These are phyloP conservation scores for Talaromyces pinophilus DNA, from an alignment of 2,329 filamentous ascomycete species.

Conservation along the genomic window DNA sequence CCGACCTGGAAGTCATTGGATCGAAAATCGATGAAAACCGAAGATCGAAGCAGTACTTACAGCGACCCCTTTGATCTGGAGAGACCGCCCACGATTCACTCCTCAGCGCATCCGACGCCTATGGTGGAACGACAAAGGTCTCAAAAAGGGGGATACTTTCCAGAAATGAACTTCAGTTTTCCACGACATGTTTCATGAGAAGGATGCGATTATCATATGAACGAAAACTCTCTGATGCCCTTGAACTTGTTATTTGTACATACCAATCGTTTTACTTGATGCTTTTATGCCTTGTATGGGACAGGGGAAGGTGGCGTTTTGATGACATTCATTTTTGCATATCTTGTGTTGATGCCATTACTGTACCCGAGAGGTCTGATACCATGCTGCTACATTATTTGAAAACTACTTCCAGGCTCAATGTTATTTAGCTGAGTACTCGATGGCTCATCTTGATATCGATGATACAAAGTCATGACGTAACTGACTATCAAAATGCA, in stretches of 20 bases:
- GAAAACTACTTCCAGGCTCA: not conserved
- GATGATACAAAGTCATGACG: not conserved
- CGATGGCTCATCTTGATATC: no score
- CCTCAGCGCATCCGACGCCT: conserved; percentile 2
- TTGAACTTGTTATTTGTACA: conserved; percentile 4
- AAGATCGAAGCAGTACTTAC: conserved; percentile 29
- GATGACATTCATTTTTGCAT: not conserved
- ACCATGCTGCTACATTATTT: not conserved
- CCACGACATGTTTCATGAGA: not conserved
- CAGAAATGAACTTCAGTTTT: not conserved
- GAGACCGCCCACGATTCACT: conserved; percentile 23
- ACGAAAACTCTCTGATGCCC: not conserved
- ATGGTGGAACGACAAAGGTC: conserved; percentile 10
- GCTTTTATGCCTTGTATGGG: not conserved
- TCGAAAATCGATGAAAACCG: conserved; percentile 2
- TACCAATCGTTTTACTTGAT: not conserved
- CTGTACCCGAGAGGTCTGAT: not conserved
- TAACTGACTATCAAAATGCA: not conserved
- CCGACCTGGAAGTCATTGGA: conserved; percentile 10
- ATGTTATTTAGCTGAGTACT: no score
- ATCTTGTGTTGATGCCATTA: not conserved
- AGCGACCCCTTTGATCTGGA: conserved; percentile 43
- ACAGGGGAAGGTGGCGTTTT: not conserved
- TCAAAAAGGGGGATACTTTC: conserved; percentile 12
- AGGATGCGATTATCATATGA: not conserved